Conservation (phyloP, 108 stramenopile genomes). For the Chaetoceros tenuissimus region DNA sequence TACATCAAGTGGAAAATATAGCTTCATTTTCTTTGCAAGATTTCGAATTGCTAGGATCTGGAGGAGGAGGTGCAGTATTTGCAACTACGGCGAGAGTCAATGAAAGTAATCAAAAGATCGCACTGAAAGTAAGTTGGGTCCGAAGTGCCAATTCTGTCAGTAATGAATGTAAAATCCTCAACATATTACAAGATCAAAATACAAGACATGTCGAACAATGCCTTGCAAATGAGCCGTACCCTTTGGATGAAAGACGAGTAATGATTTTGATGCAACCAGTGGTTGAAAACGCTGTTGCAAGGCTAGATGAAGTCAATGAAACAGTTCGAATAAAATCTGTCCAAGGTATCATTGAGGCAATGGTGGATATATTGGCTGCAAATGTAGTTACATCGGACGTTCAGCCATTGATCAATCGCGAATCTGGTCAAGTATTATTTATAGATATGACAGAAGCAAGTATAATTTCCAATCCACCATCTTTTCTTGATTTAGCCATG, state of each 20-base stretch:
- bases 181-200: constrained; percentile 20
- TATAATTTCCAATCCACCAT: constrained; percentile 2
- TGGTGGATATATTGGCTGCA: constrained; percentile 50
- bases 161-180: constrained; percentile 48
- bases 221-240: constrained; percentile 26
- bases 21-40: constrained; percentile 1
- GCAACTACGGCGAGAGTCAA: not conserved
- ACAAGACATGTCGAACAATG: constrained; percentile 44
- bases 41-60: constrained; percentile 6
- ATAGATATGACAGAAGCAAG: constrained; percentile 75
- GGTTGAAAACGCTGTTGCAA: constrained; percentile 21
- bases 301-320: constrained; percentile 18
- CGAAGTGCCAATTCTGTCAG: constrained; percentile 41
- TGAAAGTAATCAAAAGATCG: constrained; percentile 12
- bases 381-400: constrained; percentile 49
- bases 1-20: not conserved
- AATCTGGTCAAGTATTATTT: constrained; percentile 46
- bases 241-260: constrained; percentile 30
- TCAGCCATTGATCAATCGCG: constrained; percentile 41
- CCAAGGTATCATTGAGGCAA: constrained; percentile 26
- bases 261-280: constrained; percentile 49
- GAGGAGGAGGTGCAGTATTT: constrained; percentile 26
- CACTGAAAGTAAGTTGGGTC: constrained; percentile 65
- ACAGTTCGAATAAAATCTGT: constrained; percentile 19
- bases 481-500: constrained; percentile 26